phyloP scores from a whole-genome alignment of 306 rosid genomes.

The Prunus campanulata region DNA sequence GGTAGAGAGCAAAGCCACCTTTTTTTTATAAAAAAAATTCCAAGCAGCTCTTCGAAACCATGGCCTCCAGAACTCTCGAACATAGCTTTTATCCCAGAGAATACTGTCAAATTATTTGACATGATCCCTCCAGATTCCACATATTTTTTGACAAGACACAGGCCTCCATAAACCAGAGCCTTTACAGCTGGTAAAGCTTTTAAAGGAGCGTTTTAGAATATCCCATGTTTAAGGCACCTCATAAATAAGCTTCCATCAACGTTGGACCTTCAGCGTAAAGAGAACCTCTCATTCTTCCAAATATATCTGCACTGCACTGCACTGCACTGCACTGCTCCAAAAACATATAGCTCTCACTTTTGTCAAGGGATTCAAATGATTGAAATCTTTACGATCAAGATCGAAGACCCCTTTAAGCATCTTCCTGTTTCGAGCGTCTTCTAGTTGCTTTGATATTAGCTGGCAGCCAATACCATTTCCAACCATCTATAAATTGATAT shows the following conservation, averaged over 20 bases:
- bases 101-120: neutral
- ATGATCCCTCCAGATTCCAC: neutral
- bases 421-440: neutral
- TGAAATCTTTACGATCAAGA: neutral
- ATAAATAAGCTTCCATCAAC: too few species aligned
- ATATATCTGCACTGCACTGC: too few species aligned
- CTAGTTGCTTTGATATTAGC: neutral
- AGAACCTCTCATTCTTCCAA: neutral
- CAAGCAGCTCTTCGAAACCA: neutral
- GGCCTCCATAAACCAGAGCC: neutral
- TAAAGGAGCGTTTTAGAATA: neutral
- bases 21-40: neutral
- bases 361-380: neutral
- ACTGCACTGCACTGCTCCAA: neutral
- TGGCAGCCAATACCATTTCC: conserved; percentile 2
- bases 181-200: conserved; percentile 1
- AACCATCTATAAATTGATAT: neutral
- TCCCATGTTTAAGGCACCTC: neutral
- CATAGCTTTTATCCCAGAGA: neutral
- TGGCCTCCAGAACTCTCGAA: neutral
- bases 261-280: neutral
- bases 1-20: neutral
- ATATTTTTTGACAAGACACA: neutral
- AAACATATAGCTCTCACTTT: neutral
- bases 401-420: neutral